Evolutionary conservation across 1,139 yeast genomes (phyloP), one percentile per base, ranked within the genome.

Genomic region (Geotrichum europaeum): DNA sequence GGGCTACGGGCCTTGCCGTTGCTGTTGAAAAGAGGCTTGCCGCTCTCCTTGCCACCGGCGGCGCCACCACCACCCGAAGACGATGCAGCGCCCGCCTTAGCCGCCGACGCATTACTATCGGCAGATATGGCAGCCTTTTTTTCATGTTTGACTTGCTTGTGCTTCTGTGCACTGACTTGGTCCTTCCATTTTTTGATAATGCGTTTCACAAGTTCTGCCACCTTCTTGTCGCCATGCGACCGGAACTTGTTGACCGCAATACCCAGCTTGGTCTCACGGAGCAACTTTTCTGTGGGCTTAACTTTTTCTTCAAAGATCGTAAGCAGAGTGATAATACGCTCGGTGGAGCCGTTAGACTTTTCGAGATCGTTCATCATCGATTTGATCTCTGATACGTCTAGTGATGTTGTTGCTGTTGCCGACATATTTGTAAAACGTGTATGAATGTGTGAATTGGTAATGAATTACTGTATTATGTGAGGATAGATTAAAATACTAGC

Each of bases 221-320:
- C 84, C 63, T 86, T 89, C 28, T 79, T 68, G 71, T 88, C 89
- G 28, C 78, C 70, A 65, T 89, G 89, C 12, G 87, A 76, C 67
- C 96, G 82, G 70, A 87, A 84, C 75, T 90, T 91, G 76, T 95
- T 95, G 55, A 94, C 98, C 6, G 94, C 95, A 30, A 94, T 95
- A 63, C 99, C 99, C n/a, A 94, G 94, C 74, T 90, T 91, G n/a
- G 99, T 94, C 71, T 92, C 90, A 70, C 97, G 80, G 59, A 94
- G 78, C 51, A 92, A 79, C 71, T 85, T 84, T 72, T 94, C 98
- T 0, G 96, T 85, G 12, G 98, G 97, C 66, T 80, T 79, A 57
- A 91, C 90, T 13, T 89, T 90, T 64, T 81, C 84, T 67, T 87
- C 85, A 63, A 94, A 78, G 51, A 82, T 80, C 55, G 80, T 82